Evolutionary conservation across 2,329 filamentous ascomycete species (phyloP), one percentile per base, ranked within the genome.

Genomic region (Fusarium sp.): DNA sequence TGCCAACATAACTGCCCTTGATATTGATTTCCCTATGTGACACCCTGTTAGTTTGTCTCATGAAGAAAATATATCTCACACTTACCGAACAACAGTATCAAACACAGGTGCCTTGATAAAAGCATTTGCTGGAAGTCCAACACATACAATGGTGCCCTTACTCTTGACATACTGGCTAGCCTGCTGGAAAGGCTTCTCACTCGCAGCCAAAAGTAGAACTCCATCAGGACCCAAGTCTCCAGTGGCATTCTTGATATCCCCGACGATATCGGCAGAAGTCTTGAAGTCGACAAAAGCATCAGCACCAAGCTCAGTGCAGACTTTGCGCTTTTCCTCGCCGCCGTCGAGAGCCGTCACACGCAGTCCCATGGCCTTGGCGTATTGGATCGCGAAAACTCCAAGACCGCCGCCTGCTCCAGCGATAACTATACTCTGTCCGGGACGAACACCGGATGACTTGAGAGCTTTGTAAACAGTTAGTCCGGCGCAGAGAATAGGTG

Each of bases 171-270:
- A 97, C 80, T 87, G 89, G 54, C 91, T 89, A 20, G 94, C 94
- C 82, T 97, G 92, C 81, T 97, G 93, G 88, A 97, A 97, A 28
- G 94, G 94, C 83, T 90, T 92, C 85, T 97, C 93, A 72, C 85
- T 88, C 49, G 93, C 93, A 54, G 94, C 94, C 49, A 97, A 87
- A 31, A 97, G 84, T 65, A 97, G 84, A 59, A 96, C 94, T 15
- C 92, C 93, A 74, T 97, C 92, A 4, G 93, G 93, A 34, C 94
- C 94, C 10, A 91, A 84, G 12, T 92, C 92, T 70, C 93, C 92
- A 11, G 88, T 84, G 30, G 88, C 88, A 81, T 92, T 91, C 59
- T 55, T 66, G 16, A 97, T 93, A 68, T 95, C 92, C 69, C 86
- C 86, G 70, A 96, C 91, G 13, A 97, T 80, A 79, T 97, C 90